These are phyloP conservation scores for Stereum hirsutum DNA, from an alignment of 1,284 basidiomycete species.

Conservation along the genomic window DNA sequence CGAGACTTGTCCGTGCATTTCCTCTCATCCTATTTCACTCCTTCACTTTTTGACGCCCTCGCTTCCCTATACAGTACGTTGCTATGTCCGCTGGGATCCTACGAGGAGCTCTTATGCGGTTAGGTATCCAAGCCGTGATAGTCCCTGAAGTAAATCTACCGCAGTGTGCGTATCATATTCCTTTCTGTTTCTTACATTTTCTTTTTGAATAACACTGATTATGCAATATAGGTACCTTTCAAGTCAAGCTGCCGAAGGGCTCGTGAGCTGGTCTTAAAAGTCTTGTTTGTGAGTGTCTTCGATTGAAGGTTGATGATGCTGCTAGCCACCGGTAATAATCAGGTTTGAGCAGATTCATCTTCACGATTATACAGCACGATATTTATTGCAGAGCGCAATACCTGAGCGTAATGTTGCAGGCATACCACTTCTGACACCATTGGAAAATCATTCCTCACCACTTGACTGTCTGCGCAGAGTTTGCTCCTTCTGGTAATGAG, in stretches of 20 bases:
- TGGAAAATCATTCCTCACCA: too few relatives aligned
- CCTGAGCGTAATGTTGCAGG: too few relatives aligned
- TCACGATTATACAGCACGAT: too few relatives aligned
- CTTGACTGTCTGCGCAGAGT: too few relatives aligned
- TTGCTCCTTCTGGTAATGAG: too few relatives aligned
- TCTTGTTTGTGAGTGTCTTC: too few relatives aligned
- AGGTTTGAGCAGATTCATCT: too few relatives aligned
- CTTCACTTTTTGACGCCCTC: neutral
- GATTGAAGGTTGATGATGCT: too few relatives aligned
- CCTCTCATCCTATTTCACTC: neutral
- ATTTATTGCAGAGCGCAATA: too few relatives aligned
- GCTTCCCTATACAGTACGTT: slow-evolving; percentile 44
- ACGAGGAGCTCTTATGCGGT: slow-evolving; percentile 67
- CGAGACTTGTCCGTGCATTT: slow-evolving; percentile 50
- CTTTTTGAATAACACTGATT: neutral
- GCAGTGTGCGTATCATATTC: slow-evolving; percentile 52
- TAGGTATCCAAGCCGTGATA: slow-evolving; percentile 72
- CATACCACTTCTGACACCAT: too few relatives aligned
- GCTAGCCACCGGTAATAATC: too few relatives aligned
- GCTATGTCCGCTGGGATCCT: slow-evolving; percentile 77
- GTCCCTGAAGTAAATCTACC: slow-evolving; percentile 77
- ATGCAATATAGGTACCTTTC: slow-evolving; percentile 56
- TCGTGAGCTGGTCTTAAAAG: slow-evolving; percentile 6
- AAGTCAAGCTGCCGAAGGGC: slow-evolving; percentile 67
- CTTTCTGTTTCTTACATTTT: neutral